Evolutionary conservation across 345 rosid genomes (phyloP), one percentile per base, ranked within the genome.

Genomic region (Acer yangbiense): DNA sequence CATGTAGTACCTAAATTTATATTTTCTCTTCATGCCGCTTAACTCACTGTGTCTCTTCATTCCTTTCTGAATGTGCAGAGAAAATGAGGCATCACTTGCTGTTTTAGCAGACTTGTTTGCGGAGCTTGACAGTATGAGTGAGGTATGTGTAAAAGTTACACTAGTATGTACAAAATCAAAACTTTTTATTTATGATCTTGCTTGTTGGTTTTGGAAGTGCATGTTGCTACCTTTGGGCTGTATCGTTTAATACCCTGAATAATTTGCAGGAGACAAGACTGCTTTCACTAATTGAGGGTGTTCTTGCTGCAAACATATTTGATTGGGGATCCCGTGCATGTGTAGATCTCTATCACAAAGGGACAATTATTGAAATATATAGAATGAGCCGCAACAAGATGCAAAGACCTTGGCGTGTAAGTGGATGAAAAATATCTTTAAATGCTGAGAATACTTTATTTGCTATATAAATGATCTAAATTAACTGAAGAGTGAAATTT

Each of bases 241-340:
- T 52, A 58, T 58, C 66, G 25, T 73, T 25, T 57, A 2, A 62
- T 73, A 14, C 67, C 77, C 63, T 74, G 50, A 75, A 57, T 35
- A 32, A 54, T 74, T 82, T 81, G 73, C 90, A 96, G 99, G 99
- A 96, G 86, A 78, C 91, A 32, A 89, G 98, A 85, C 84, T 94
- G 88, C 97, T 94, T 76, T 89, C 90, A 62, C 88, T 96, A 54
- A 91, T 96, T 55, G 98, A 92, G 83, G 99, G 99, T 70, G 99
- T 92, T 83, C 90, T 96, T 68, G 99, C 99, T 79, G 99, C 99
- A 73, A 96, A 96, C 73, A 96, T 96, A 85, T 96, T 96, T 74
- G 99, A 96, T 84, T 96, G 99, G 99, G 99, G 99, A 78, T 94
- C 98, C 74, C 92, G 97, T 68, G 98, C 99, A 39, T 96, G 99